Conservation (phyloP, 2,329 filamentous ascomycete genomes). For the Lecanicillium sp. region DNA sequence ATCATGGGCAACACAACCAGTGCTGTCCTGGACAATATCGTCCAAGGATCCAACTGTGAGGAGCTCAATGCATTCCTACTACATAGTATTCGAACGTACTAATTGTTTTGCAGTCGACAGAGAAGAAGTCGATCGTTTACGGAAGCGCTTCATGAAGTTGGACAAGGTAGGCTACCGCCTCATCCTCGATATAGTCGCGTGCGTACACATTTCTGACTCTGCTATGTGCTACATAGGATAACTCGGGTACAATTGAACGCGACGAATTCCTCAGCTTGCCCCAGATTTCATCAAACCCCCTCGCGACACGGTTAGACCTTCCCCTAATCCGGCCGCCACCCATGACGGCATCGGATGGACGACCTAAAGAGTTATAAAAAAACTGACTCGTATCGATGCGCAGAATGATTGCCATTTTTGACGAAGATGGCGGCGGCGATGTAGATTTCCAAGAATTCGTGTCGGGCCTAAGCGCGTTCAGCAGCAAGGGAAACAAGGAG, state of each 20-base stretch:
- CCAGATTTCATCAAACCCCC: constrained; percentile 94
- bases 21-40: constrained; percentile 85
- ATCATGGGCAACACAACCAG: constrained; percentile 62
- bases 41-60: constrained; percentile 91
- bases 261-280: constrained; percentile 96
- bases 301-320: constrained; percentile 71
- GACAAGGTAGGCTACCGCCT: constrained; percentile 64
- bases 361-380: background rate
- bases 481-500: constrained; percentile 96
- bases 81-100: background rate
- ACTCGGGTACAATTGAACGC: constrained; percentile 95
- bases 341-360: too few species aligned
- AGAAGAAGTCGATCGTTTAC: constrained; percentile 90
- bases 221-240: constrained; percentile 53
- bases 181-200: background rate
- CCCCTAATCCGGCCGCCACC: too few species aligned
- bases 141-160: constrained; percentile 98
- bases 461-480: constrained; percentile 88
- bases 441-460: constrained; percentile 99
- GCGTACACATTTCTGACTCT: constrained; percentile 2
- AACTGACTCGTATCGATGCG: background rate
- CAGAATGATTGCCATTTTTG: constrained; percentile 98
- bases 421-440: constrained; percentile 94
- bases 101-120: constrained; percentile 62
- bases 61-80: background rate